phyloP scores from a whole-genome alignment of 2,329 filamentous ascomycete species.

The Purpureocillium takamizusanense region DNA sequence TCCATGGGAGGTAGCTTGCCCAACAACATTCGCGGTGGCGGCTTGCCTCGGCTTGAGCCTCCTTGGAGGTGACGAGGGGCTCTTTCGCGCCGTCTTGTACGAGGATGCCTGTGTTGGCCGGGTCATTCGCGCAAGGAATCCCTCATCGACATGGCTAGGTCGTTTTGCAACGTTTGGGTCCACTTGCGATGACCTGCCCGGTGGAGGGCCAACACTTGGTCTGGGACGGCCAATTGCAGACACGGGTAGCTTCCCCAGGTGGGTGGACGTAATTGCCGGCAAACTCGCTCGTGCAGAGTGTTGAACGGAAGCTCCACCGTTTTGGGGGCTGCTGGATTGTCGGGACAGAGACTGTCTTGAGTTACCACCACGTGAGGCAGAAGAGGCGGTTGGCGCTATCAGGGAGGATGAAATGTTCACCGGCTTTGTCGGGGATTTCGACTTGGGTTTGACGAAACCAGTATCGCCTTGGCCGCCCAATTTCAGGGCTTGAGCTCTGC shows the following conservation, averaged over 20 bases:
- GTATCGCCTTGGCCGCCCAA: slow-evolving; percentile 26
- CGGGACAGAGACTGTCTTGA: slow-evolving; percentile 14
- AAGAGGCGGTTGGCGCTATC: slow-evolving; percentile 61
- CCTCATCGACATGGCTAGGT: slow-evolving; percentile 52
- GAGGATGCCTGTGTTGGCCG: slow-evolving; percentile 62
- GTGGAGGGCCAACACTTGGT: slow-evolving; percentile 48
- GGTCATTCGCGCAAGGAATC: slow-evolving; percentile 77
- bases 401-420: slow-evolving; percentile 58
- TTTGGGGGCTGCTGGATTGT: slow-evolving; percentile 23
- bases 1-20: too few relatives aligned
- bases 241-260: slow-evolving; percentile 32
- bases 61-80: slow-evolving; percentile 38
- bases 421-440: slow-evolving; percentile 61
- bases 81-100: slow-evolving; percentile 59
- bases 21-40: too few relatives aligned
- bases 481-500: slow-evolving; percentile 35
- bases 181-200: slow-evolving; percentile 35
- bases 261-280: slow-evolving; percentile 9
- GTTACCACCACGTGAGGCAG: slow-evolving; percentile 46
- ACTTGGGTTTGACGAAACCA: slow-evolving; percentile 48
- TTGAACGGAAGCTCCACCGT: slow-evolving; percentile 25
- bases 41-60: slow-evolving; percentile 15
- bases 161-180: slow-evolving; percentile 30
- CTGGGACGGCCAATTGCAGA: slow-evolving; percentile 35
- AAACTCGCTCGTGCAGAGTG: slow-evolving; percentile 16